phyloP scores from a whole-genome alignment of 192 early-diverging fungal genomes.

The Kickxella alabastrina region DNA sequence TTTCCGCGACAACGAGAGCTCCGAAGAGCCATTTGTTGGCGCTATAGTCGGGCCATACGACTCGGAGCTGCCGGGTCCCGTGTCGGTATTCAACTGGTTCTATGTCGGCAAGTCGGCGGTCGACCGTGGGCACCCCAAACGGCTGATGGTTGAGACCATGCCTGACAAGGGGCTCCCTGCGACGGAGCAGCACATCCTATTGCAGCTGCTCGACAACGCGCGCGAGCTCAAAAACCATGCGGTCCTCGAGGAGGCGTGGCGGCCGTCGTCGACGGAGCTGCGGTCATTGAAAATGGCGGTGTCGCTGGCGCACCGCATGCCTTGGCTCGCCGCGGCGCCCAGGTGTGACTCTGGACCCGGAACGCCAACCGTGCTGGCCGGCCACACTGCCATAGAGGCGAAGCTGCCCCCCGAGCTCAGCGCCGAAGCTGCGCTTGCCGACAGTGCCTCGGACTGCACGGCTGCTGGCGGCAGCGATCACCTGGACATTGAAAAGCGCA shows the following conservation, averaged over 20 bases:
- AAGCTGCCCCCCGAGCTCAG: not conserved
- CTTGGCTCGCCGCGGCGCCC: slow-evolving; percentile 57
- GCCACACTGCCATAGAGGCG: not conserved
- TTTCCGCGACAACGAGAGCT: slow-evolving; percentile 59
- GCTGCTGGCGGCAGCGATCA: slow-evolving; percentile 1
- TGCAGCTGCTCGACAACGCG: slow-evolving; percentile 57
- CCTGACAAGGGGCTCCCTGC: slow-evolving; percentile 49
- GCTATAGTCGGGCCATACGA: slow-evolving; percentile 90
- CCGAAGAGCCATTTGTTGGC: slow-evolving; percentile 76
- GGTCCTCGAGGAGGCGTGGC: slow-evolving; percentile 68
- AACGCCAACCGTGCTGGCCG: not conserved
- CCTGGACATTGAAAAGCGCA: slow-evolving; percentile 6
- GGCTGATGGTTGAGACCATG: slow-evolving; percentile 58
- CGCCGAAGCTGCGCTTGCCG: not conserved
- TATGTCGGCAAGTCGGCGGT: slow-evolving; percentile 57
- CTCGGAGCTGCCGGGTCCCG: slow-evolving; percentile 66
- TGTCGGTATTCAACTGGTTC: slow-evolving; percentile 87
- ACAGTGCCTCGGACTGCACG: slow-evolving; percentile 15
- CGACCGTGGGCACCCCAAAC: slow-evolving; percentile 62
- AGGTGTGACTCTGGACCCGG: not conserved
- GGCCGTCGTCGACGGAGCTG: slow-evolving; percentile 63
- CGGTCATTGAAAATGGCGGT: slow-evolving; percentile 67
- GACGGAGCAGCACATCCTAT: slow-evolving; percentile 53
- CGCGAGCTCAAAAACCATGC: slow-evolving; percentile 56
- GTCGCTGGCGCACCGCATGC: slow-evolving; percentile 67